phyloP scores from a whole-genome alignment of 78 protist species.

The Speleostelium caveatum region DNA sequence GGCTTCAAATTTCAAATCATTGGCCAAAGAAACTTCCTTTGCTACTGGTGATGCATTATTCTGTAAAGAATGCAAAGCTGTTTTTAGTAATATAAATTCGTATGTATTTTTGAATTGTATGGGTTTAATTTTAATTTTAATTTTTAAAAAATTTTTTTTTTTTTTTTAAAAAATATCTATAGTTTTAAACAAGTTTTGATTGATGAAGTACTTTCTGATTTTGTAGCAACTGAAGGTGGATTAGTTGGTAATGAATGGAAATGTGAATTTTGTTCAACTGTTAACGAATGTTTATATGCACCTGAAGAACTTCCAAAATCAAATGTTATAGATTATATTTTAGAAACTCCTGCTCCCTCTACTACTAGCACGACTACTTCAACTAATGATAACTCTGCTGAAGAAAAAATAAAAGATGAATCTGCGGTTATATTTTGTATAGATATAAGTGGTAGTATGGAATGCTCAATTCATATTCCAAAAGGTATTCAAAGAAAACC shows the following conservation, averaged over 20 bases:
- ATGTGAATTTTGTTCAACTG: conserved; percentile 82
- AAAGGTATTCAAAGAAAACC: background rate
- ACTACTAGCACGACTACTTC: background rate
- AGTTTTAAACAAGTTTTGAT: too few species aligned
- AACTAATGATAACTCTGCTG: background rate
- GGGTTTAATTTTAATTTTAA: too few species aligned
- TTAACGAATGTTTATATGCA: conserved; percentile 19
- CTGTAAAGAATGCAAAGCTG: conserved; percentile 57
- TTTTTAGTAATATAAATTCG: conserved; percentile 32
- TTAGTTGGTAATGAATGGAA: conserved; percentile 28
- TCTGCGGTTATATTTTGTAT: conserved; percentile 70
- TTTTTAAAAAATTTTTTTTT: background rate
- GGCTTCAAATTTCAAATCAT: conserved; percentile 18
- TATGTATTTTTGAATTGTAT: conserved; percentile 10
- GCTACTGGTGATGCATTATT: conserved; percentile 79
- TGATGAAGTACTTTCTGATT: conserved; percentile 10
- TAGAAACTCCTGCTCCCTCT: conserved; percentile 8
- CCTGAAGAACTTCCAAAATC: conserved; percentile 67
- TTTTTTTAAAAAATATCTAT: background rate
- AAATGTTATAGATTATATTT: conserved; percentile 72
- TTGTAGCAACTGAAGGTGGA: conserved; percentile 62
- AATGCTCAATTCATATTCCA: conserved; percentile 48
- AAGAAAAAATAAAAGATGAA: conserved; percentile 14
- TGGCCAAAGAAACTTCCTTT: conserved; percentile 56
- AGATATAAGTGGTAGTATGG: conserved; percentile 83